These are phyloP conservation scores for Neocucurbitaria cava DNA, from an alignment of 2,329 filamentous ascomycete species.

Conservation along the genomic window DNA sequence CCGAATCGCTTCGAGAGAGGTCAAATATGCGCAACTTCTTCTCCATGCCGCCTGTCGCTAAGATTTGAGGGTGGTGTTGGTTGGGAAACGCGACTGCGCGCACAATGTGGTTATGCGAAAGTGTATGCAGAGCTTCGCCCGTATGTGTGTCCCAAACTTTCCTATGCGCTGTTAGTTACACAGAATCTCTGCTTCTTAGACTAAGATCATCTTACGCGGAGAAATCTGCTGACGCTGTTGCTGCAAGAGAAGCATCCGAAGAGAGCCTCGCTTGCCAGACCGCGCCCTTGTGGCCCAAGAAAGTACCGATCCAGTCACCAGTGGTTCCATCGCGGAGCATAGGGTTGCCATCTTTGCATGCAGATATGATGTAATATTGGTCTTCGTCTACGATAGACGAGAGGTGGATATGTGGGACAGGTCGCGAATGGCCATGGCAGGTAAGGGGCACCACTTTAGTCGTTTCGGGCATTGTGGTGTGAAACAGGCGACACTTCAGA, in stretches of 20 bases:
- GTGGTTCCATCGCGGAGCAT: slow-evolving; percentile 97
- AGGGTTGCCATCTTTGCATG: slow-evolving; percentile 96
- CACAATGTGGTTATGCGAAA: slow-evolving; percentile 94
- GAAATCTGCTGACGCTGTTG: slow-evolving; percentile 95
- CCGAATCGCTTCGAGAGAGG: slow-evolving; percentile 65
- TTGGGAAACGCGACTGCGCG: slow-evolving; percentile 84
- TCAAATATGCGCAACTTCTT: slow-evolving; percentile 97
- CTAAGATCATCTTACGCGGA: slow-evolving; percentile 70
- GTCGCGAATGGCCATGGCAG: slow-evolving; percentile 92
- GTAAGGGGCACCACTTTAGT: slow-evolving; percentile 82
- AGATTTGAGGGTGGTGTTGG: slow-evolving; percentile 75
- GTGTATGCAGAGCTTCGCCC: slow-evolving; percentile 83
- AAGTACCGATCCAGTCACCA: slow-evolving; percentile 83
- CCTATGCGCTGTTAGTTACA: slow-evolving; percentile 56
- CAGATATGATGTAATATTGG: slow-evolving; percentile 90
- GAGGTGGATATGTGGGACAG: slow-evolving; percentile 90
- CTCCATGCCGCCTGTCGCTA: slow-evolving; percentile 94
- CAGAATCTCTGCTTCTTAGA: no score
- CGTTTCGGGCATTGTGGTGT: slow-evolving; percentile 45
- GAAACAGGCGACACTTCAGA: slow-evolving; percentile 1
- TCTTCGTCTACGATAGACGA: slow-evolving; percentile 83
- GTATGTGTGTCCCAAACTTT: slow-evolving; percentile 98
- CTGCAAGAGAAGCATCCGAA: slow-evolving; percentile 84
- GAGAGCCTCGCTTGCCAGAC: slow-evolving; percentile 96
- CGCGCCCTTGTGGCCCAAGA: slow-evolving; percentile 96